Percentiles rank a stretch among this genome's conserved stretches.
Conservation (phyloP, 352 stramenopile species). For the Phytophthora tentaculata region DNA sequence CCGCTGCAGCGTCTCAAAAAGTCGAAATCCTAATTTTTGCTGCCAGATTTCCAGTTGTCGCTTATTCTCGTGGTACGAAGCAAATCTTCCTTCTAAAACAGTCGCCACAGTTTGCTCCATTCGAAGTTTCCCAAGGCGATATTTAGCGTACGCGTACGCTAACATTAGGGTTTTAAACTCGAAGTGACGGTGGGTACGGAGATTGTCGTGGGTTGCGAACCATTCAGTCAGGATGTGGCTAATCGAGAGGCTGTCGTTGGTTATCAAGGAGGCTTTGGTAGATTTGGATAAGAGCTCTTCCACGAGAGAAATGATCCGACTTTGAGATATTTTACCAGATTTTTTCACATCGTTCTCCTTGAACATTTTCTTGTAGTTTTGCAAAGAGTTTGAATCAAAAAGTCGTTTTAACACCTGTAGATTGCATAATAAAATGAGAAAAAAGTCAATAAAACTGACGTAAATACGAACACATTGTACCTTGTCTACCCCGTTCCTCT, state of each 20-base stretch:
- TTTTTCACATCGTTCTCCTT: slow-evolving; percentile 43
- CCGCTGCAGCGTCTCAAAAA: slow-evolving; percentile 65
- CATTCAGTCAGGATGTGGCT: slow-evolving; percentile 45
- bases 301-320: slow-evolving; percentile 49
- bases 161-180: slow-evolving; percentile 63
- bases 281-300: slow-evolving; percentile 32
- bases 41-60: slow-evolving; percentile 74
- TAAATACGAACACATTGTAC: slow-evolving; percentile 2
- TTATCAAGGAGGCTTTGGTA: background rate
- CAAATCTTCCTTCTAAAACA: slow-evolving; percentile 58
- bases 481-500: slow-evolving; percentile 26
- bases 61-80: slow-evolving; percentile 61
- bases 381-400: slow-evolving; percentile 45
- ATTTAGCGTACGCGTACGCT: slow-evolving; percentile 56
- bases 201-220: slow-evolving; percentile 58
- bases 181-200: slow-evolving; percentile 55
- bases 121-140: slow-evolving; percentile 46
- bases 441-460: background rate
- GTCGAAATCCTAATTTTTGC: slow-evolving; percentile 59
- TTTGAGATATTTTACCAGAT: slow-evolving; percentile 43
- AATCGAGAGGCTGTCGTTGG: slow-evolving; percentile 8
- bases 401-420: slow-evolving; percentile 40
- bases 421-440: background rate
- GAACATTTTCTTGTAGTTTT: slow-evolving; percentile 46
- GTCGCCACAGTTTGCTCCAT: slow-evolving; percentile 61